Base-by-base conservation (phyloP, 225 moss, liverwort and hornwort genomes). In the Anthoceros angustus region DNA sequence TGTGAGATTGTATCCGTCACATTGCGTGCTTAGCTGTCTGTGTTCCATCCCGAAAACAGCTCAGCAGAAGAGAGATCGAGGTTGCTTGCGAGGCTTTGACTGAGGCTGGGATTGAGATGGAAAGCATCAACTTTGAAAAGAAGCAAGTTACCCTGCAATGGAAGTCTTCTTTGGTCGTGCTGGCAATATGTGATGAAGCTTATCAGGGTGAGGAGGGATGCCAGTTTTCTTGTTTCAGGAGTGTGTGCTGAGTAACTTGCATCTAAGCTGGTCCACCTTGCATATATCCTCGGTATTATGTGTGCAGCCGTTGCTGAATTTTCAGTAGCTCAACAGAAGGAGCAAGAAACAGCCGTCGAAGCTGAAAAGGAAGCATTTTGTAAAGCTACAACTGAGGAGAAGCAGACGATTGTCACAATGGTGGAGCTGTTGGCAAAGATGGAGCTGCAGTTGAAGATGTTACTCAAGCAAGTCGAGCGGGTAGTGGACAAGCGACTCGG, bases 81-180 rank as follows among this genome's bases (percentile, higher is more conserved):
- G 32, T 40, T 40, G 85, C 95, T 68, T 78, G 80, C 42, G 43
- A 82, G 8, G 82, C 82, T 45, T 84, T 98, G n/a, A 64, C 60
- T 3, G 86, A 92, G 74, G 91, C 84, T 5, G 87, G 92, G 38
- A 24, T 82, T 24, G 84, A 92, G 39, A 98, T 98, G 91, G 91
- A 82, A 64, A 79, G 75, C 20, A 81, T 98, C 32, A 83, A 74
- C 70, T 69, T 72, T 12, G 95, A 98, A 70, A 92, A 89, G 20
- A 79, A 81, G 0, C 91, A 98, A 77, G 72, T 98, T 4, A 86
- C 91, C 11, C 80, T 84, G 71, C 85, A 98, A 55, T 98, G 95
- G 95, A 85, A 98, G 66, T 91, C 88, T 88, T 88, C 91, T 64
- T 76, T 91, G 15, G 74, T 87, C 69, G 87, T 86, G 21, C 64